These are phyloP conservation scores for Lanmaoa rubissima DNA, from an alignment of 768 basidiomycete species.

Conservation along the genomic window DNA sequence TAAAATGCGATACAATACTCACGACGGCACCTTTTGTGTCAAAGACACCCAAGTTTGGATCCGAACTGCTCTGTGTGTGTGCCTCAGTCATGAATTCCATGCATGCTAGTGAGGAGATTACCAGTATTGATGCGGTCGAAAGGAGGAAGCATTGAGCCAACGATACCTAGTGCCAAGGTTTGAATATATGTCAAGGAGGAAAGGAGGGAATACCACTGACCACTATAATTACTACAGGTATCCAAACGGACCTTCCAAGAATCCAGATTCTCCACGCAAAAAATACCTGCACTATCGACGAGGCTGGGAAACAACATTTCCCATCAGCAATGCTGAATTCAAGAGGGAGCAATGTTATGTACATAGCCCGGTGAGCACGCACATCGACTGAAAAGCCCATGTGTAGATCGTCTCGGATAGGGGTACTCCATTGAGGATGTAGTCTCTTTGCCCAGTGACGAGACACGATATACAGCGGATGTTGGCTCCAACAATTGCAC, in stretches of 20 bases:
- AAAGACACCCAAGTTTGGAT: slow-evolving; percentile 1
- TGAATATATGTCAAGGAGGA: neutral
- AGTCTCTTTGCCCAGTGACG: slow-evolving; percentile 7
- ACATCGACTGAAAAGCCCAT: slow-evolving; percentile 7
- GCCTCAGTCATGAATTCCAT: neutral
- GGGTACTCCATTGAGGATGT: neutral
- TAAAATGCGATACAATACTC: neutral
- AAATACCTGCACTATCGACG: slow-evolving; percentile 4
- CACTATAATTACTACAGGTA: slow-evolving; percentile 1
- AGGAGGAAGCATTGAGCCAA: slow-evolving; percentile 4
- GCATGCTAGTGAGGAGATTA: neutral
- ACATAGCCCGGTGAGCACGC: slow-evolving; percentile 11
- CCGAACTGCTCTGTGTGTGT: neutral
- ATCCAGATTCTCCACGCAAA: slow-evolving; percentile 13
- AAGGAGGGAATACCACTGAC: neutral
- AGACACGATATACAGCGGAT: slow-evolving; percentile 10
- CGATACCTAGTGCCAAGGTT: neutral
- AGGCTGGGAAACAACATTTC: neutral
- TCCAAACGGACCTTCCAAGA: slow-evolving; percentile 1
- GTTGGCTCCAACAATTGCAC: neutral
- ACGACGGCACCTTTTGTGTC: slow-evolving; percentile 5
- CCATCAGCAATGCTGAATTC: neutral
- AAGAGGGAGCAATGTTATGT: neutral
- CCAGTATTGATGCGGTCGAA: slow-evolving; percentile 1
- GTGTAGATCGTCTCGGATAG: slow-evolving; percentile 2